Conservation (phyloP, 441 rosid species). For the Gossypium schwendimanii region DNA sequence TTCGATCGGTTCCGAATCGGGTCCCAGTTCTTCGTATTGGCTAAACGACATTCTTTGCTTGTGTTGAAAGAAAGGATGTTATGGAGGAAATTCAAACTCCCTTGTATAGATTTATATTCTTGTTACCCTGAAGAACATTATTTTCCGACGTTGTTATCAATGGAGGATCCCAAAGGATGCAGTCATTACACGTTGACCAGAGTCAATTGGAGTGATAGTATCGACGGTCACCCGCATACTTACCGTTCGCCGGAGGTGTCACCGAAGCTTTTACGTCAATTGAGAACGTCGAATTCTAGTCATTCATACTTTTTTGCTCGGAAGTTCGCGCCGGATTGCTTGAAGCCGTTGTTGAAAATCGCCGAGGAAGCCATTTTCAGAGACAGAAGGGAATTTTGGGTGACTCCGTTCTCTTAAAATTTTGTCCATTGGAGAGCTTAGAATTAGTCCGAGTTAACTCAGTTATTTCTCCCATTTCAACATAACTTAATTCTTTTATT, state of each 20-base stretch:
- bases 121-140: slow-evolving; percentile 86
- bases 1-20: slow-evolving; percentile 58
- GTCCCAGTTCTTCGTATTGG: slow-evolving; percentile 67
- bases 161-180: slow-evolving; percentile 57
- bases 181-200: slow-evolving; percentile 54
- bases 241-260: slow-evolving; percentile 43
- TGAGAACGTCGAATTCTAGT: slow-evolving; percentile 45
- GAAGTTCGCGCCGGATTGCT: slow-evolving; percentile 56
- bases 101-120: slow-evolving; percentile 36
- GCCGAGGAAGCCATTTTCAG: slow-evolving; percentile 54
- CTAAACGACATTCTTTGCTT: slow-evolving; percentile 50
- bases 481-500: too few species aligned
- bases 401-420: too few species aligned
- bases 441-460: too few species aligned
- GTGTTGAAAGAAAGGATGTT: slow-evolving; percentile 47
- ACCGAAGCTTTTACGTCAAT: slow-evolving; percentile 28
- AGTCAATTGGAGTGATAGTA: slow-evolving; percentile 64
- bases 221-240: slow-evolving; percentile 58
- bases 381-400: slow-evolving; percentile 28
- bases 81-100: slow-evolving; percentile 68
- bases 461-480: too few species aligned
- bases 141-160: slow-evolving; percentile 62
- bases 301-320: slow-evolving; percentile 57
- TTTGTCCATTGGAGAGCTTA: too few species aligned
- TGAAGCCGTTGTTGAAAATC: slow-evolving; percentile 54